phyloP scores from a whole-genome alignment of 2,329 filamentous ascomycete species.

The Aspergillus aculeatinus region DNA sequence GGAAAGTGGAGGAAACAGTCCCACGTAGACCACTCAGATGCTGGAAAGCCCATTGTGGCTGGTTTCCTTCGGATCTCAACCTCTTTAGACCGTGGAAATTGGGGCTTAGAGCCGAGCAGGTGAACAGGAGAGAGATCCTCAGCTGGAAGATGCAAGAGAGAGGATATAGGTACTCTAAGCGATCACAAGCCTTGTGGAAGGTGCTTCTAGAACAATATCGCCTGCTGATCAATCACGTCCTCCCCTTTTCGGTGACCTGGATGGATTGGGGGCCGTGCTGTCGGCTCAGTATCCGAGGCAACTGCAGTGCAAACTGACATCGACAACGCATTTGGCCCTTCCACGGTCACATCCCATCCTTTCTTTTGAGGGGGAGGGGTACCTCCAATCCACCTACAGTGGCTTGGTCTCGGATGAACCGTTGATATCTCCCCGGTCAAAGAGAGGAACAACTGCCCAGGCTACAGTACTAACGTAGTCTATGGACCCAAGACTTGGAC shows the following conservation, averaged over 20 bases:
- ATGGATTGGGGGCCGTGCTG: background rate
- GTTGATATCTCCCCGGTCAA: no score
- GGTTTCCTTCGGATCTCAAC: background rate
- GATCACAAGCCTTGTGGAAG: constrained; percentile 1
- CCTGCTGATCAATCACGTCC: background rate
- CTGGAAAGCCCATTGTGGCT: background rate
- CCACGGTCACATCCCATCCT: no score
- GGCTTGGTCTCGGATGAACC: no score
- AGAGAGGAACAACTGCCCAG: no score
- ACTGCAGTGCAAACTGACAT: background rate
- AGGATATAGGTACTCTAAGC: background rate
- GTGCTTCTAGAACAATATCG: constrained; percentile 1
- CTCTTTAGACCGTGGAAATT: background rate
- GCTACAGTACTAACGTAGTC: no score
- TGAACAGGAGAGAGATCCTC: background rate
- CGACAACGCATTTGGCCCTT: no score
- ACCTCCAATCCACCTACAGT: no score
- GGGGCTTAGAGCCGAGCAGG: background rate
- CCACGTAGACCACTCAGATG: background rate
- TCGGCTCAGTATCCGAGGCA: background rate
- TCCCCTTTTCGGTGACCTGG: no score
- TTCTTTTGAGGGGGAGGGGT: no score
- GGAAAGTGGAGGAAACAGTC: background rate
- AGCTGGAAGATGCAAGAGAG: no score
- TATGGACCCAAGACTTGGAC: no score